These are phyloP conservation scores for Heritiera littoralis DNA, from an alignment of 345 rosid species.

Conservation along the genomic window DNA sequence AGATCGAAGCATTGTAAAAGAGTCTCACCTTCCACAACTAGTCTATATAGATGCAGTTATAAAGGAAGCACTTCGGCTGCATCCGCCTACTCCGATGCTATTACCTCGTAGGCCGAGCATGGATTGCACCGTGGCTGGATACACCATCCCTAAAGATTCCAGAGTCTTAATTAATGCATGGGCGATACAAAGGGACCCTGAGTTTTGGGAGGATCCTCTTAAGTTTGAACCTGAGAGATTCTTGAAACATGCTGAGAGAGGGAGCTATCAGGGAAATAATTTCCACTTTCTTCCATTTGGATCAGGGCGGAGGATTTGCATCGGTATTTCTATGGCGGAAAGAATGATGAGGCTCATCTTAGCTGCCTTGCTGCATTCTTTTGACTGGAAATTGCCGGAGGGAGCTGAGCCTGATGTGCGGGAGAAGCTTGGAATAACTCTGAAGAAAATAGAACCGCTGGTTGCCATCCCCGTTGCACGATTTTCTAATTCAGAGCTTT, in stretches of 20 bases:
- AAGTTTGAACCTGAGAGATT: constrained; percentile 28
- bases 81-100: constrained; percentile 20
- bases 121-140: background rate
- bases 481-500: background rate
- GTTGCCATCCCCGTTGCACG: constrained; percentile 10
- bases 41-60: constrained; percentile 16
- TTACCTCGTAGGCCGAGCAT: background rate
- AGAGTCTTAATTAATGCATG: constrained; percentile 13
- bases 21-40: constrained; percentile 11
- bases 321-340: constrained; percentile 24
- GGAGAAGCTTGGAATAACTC: constrained; percentile 22
- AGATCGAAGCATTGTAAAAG: constrained; percentile 10
- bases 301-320: constrained; percentile 31
- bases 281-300: constrained; percentile 29
- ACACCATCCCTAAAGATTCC: constrained; percentile 19
- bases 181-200: constrained; percentile 19
- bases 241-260: background rate
- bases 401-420: background rate
- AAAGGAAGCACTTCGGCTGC: constrained; percentile 19
- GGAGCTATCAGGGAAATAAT: constrained; percentile 10
- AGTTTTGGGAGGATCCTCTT: constrained; percentile 13
- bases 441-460: constrained; percentile 14
- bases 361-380: constrained; percentile 18
- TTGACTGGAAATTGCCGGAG: constrained; percentile 15
- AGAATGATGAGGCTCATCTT: constrained; percentile 8